phyloP scores from a whole-genome alignment of 257 asterid genomes.

The Solanum commersonii region DNA sequence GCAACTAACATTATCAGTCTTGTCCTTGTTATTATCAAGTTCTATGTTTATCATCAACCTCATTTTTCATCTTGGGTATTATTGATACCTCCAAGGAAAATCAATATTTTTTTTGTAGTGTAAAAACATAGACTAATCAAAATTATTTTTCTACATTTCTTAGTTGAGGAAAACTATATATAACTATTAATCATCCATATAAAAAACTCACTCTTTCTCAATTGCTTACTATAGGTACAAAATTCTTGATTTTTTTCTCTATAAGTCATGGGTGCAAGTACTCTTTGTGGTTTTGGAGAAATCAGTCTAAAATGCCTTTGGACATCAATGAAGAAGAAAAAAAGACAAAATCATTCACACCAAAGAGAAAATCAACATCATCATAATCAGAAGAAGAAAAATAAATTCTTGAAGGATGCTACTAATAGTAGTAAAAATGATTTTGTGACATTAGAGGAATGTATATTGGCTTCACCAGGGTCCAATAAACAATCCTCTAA shows the following conservation, averaged over 20 bases:
- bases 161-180: background rate
- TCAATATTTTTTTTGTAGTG: background rate
- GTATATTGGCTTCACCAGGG: constrained; percentile 34
- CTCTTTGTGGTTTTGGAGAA: constrained; percentile 20
- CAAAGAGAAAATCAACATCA: constrained; percentile 5
- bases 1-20: background rate
- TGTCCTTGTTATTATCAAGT: background rate
- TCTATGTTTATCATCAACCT: background rate
- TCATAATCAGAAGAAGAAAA: background rate
- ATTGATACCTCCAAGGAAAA: background rate
- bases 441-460: constrained; percentile 29
- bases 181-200: background rate
- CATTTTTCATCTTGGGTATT: background rate
- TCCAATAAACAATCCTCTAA: constrained; percentile 11
- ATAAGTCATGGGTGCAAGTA: constrained; percentile 17
- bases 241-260: background rate
- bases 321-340: constrained; percentile 3
- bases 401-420: background rate
- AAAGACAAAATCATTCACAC: background rate
- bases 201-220: background rate
- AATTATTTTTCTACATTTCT: background rate
- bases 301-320: constrained; percentile 16
- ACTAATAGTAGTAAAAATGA: background rate
- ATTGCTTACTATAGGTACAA: background rate
- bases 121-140: background rate